These are phyloP conservation scores for Trypanosoma congolense DNA, from an alignment of 208 protist genomes.

Conservation along the genomic window DNA sequence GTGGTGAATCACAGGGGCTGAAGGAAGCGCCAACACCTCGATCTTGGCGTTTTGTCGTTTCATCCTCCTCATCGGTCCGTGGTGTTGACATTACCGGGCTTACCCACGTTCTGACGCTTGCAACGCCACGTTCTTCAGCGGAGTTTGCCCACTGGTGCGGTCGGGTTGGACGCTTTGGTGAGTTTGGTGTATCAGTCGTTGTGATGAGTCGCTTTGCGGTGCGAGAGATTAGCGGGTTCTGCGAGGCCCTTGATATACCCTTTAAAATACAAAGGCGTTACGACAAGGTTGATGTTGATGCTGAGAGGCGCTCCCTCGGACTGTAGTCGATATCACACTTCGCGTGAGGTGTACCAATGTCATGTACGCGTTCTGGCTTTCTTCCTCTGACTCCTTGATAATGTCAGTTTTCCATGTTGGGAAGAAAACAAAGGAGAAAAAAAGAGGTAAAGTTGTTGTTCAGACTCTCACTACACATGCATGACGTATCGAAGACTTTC, in stretches of 20 bases:
- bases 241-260: conserved; percentile 46
- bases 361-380: too few relatives aligned
- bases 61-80: conserved; percentile 42
- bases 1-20: background rate
- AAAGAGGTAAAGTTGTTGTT: too few relatives aligned
- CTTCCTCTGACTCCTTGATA: too few relatives aligned
- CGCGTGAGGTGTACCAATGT: too few relatives aligned
- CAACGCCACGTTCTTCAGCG: conserved; percentile 38
- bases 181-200: conserved; percentile 46
- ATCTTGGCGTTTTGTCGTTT: conserved; percentile 39
- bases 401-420: too few relatives aligned
- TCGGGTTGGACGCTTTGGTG: conserved; percentile 75
- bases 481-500: too few relatives aligned
- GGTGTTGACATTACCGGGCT: conserved; percentile 67
- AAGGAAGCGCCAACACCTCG: background rate
- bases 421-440: too few relatives aligned
- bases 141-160: conserved; percentile 88
- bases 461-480: too few relatives aligned
- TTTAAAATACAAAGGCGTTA: conserved; percentile 56
- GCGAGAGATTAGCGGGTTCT: conserved; percentile 57
- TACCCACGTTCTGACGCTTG: conserved; percentile 74
- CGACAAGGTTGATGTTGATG: conserved; percentile 42
- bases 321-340: conserved; percentile 11
- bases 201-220: conserved; percentile 51
- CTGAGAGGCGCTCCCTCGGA: conserved; percentile 34